Percentiles rank a stretch among this genome's conserved stretches.
Conservation (phyloP, 2,329 filamentous ascomycete species). For the Penicillium concentricum region DNA sequence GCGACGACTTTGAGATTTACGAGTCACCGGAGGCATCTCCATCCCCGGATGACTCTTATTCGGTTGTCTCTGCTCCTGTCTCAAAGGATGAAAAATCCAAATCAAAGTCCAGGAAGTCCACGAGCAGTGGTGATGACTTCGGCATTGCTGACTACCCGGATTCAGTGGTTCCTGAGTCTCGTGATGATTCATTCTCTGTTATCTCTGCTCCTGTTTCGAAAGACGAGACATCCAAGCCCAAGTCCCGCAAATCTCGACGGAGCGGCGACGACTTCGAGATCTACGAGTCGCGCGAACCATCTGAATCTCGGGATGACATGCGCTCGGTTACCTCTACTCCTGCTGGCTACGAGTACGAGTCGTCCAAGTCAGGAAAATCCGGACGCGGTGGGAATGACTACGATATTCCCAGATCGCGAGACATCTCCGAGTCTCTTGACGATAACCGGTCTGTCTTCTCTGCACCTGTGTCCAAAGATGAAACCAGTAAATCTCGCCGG, state of each 20-base stretch:
- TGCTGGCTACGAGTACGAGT: background rate
- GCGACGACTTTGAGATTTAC: slow-evolving; percentile 1
- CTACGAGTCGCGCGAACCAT: background rate
- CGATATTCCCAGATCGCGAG: background rate
- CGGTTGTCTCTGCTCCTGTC: background rate
- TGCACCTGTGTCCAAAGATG: background rate
- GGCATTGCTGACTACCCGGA: background rate
- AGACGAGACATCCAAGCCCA: slow-evolving; percentile 5
- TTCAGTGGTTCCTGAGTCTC: background rate
- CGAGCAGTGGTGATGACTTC: background rate
- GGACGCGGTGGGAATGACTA: background rate
- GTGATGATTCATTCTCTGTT: slow-evolving; percentile 1
- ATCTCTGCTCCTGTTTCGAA: slow-evolving; percentile 1
- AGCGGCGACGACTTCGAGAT: slow-evolving; percentile 6
- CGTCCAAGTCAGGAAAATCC: background rate
- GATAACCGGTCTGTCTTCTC: background rate
- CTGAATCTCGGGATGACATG: background rate
- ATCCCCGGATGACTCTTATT: background rate
- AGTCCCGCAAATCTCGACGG: slow-evolving; percentile 1
- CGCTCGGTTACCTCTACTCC: background rate
- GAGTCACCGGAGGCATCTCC: background rate
- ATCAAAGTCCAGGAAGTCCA: background rate
- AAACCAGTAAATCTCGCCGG: background rate
- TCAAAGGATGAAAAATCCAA: slow-evolving; percentile 1
- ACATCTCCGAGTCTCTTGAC: background rate